Conservation (phyloP, 306 rosid genomes). For the Cucumis melo region DNA sequence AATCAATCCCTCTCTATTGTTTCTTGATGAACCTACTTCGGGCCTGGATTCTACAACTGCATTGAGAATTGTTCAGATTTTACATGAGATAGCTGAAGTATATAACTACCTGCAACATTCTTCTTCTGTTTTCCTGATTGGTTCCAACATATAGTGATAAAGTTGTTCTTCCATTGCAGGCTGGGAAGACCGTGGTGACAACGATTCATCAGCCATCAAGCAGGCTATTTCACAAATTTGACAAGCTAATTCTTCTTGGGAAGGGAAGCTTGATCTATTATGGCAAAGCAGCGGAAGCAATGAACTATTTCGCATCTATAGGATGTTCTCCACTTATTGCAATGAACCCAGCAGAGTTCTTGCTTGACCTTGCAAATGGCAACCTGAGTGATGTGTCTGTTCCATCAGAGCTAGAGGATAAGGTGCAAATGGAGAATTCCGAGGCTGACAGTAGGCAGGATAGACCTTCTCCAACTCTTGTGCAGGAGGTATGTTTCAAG, state of each 20-base stretch:
- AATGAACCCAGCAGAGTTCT: slow-evolving; percentile 95
- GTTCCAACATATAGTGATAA: neutral
- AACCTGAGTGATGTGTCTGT: slow-evolving; percentile 71
- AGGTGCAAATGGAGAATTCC: slow-evolving; percentile 53
- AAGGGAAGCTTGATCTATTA: slow-evolving; percentile 89
- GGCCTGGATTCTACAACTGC: slow-evolving; percentile 99
- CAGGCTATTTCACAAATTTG: slow-evolving; percentile 88
- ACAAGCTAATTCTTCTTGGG: slow-evolving; percentile 90
- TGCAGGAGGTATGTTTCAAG: slow-evolving; percentile 60
- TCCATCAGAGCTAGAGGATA: slow-evolving; percentile 86
- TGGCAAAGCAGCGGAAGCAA: slow-evolving; percentile 83
- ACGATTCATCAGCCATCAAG: slow-evolving; percentile 98
- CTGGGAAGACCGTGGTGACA: slow-evolving; percentile 91
- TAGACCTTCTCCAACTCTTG: slow-evolving; percentile 65
- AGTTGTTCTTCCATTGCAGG: slow-evolving; percentile 29
- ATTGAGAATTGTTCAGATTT: slow-evolving; percentile 73
- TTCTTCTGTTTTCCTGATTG: neutral
- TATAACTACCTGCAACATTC: neutral
- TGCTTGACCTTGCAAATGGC: slow-evolving; percentile 93
- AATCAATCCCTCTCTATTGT: slow-evolving; percentile 81
- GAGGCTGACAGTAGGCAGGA: slow-evolving; percentile 38
- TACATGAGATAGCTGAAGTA: slow-evolving; percentile 96
- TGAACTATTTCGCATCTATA: slow-evolving; percentile 67
- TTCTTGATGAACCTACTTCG: slow-evolving; percentile 98
- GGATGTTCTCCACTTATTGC: slow-evolving; percentile 87